A percentile compares a stretch with the other conserved stretches of the same genome.
These are phyloP conservation scores for Fusarium sp. DNA, from an alignment of 2,329 filamentous ascomycete genomes.

Conservation along the genomic window DNA sequence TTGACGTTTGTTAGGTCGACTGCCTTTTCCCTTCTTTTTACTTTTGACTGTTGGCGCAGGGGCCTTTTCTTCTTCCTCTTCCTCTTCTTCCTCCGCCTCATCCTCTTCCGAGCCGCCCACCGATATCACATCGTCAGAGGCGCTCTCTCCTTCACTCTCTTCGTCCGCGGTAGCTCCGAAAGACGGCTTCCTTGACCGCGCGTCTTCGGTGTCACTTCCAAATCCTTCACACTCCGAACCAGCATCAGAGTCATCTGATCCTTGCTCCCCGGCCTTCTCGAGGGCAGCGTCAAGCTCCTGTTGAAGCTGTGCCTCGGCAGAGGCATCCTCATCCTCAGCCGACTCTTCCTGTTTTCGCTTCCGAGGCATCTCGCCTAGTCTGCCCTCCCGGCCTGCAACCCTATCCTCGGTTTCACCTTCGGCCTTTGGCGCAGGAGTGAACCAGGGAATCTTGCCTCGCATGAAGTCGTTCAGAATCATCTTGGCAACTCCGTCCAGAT, in stretches of 20 bases:
- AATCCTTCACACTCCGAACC: slow-evolving; percentile 55
- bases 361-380: slow-evolving; percentile 87
- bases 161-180: slow-evolving; percentile 48
- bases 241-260: slow-evolving; percentile 53
- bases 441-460: slow-evolving; percentile 96
- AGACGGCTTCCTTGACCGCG: slow-evolving; percentile 47
- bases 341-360: slow-evolving; percentile 77
- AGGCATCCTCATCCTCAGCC: slow-evolving; percentile 56
- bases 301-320: slow-evolving; percentile 46
- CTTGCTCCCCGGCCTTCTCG: slow-evolving; percentile 49
- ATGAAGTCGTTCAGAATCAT: slow-evolving; percentile 98
- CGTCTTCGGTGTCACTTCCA: slow-evolving; percentile 52
- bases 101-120: slow-evolving; percentile 51
- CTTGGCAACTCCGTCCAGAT: slow-evolving; percentile 94
- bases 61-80: slow-evolving; percentile 42
- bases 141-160: slow-evolving; percentile 56
- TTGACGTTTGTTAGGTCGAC: slow-evolving; percentile 44
- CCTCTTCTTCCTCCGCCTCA: slow-evolving; percentile 26
- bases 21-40: slow-evolving; percentile 36
- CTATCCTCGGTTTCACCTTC: slow-evolving; percentile 63
- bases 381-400: slow-evolving; percentile 79
- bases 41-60: slow-evolving; percentile 18
- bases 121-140: slow-evolving; percentile 53
- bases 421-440: slow-evolving; percentile 79
- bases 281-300: slow-evolving; percentile 42